phyloP scores from a whole-genome alignment of 2,329 filamentous ascomycete species.

The Samsoniella hepiali region DNA sequence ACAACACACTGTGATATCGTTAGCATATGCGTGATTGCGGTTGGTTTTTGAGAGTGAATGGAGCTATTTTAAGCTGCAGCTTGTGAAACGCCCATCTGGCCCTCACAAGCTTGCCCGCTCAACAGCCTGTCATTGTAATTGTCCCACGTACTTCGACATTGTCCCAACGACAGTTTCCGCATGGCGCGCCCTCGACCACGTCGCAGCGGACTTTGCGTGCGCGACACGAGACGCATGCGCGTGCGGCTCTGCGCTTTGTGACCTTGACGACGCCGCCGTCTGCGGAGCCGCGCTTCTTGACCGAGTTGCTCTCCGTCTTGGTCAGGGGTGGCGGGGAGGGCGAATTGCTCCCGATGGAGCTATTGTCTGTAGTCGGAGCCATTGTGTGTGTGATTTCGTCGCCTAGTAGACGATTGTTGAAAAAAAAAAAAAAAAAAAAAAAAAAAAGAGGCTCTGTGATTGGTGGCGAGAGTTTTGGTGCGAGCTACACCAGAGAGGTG shows the following conservation, averaged over 20 bases:
- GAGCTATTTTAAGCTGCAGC: not conserved
- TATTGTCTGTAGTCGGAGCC: constrained; percentile 20
- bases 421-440: no score
- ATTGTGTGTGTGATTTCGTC: not conserved
- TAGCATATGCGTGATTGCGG: not conserved
- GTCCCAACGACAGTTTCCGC: constrained; percentile 81
- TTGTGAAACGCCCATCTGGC: not conserved
- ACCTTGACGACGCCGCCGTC: constrained; percentile 42
- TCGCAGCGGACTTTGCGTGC: constrained; percentile 91
- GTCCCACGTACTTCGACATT: constrained; percentile 56
- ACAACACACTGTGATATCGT: constrained; percentile 55
- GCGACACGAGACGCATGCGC: constrained; percentile 85
- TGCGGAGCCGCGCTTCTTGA: constrained; percentile 33
- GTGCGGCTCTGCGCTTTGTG: constrained; percentile 80
- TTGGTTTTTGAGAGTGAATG: not conserved
- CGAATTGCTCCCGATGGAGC: constrained; percentile 28
- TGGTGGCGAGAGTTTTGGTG: not conserved
- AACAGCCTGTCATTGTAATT: not conserved
- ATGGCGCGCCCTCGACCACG: constrained; percentile 83
- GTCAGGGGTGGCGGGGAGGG: constrained; percentile 28
- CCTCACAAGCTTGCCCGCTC: no score
- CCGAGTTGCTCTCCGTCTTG: constrained; percentile 25
- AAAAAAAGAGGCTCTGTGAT: not conserved
- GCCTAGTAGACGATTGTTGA: not conserved
- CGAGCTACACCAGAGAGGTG: not conserved